A percentile compares a stretch with the other conserved stretches of the same genome.
These are phyloP conservation scores for Tetrapisispora arboricola DNA, from an alignment of 805 yeast species.

Conservation along the genomic window DNA sequence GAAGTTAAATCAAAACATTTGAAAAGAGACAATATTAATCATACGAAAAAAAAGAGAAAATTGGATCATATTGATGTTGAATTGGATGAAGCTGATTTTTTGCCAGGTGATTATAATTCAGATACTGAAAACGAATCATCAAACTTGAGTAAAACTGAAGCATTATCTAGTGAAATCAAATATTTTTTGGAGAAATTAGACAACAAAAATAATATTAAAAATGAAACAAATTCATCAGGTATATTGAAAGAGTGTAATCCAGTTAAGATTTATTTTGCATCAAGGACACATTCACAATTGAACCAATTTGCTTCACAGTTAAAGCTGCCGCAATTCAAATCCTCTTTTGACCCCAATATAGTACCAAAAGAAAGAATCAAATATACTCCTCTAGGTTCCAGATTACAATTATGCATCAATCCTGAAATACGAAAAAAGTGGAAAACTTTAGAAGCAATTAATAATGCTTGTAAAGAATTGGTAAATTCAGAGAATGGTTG, in stretches of 20 bases:
- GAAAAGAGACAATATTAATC: slow-evolving; percentile 5
- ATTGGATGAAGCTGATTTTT: slow-evolving; percentile 21
- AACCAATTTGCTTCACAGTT: slow-evolving; percentile 72
- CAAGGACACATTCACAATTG: slow-evolving; percentile 87
- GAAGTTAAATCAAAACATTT: slow-evolving; percentile 4
- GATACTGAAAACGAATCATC: slow-evolving; percentile 1
- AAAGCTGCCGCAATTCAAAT: slow-evolving; percentile 48
- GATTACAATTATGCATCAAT: slow-evolving; percentile 78
- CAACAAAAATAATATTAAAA: slow-evolving; percentile 11
- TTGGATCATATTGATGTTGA: slow-evolving; percentile 18
- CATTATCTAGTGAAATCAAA: slow-evolving; percentile 39
- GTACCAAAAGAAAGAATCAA: slow-evolving; percentile 44
- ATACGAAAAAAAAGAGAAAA: slow-evolving; percentile 12
- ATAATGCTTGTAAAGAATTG: slow-evolving; percentile 71
- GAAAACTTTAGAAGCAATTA: slow-evolving; percentile 44
- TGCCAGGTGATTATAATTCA: slow-evolving; percentile 15
- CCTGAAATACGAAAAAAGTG: slow-evolving; percentile 41
- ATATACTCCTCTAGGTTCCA: slow-evolving; percentile 66
- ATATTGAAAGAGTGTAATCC: slow-evolving; percentile 19
- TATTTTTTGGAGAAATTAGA: slow-evolving; percentile 37
- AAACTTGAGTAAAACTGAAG: background rate
- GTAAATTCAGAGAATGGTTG: slow-evolving; percentile 35
- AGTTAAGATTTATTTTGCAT: slow-evolving; percentile 54
- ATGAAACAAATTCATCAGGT: background rate
- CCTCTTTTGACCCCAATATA: slow-evolving; percentile 37